phyloP scores from a whole-genome alignment of 768 basidiomycete species.

The Serendipita indica region DNA sequence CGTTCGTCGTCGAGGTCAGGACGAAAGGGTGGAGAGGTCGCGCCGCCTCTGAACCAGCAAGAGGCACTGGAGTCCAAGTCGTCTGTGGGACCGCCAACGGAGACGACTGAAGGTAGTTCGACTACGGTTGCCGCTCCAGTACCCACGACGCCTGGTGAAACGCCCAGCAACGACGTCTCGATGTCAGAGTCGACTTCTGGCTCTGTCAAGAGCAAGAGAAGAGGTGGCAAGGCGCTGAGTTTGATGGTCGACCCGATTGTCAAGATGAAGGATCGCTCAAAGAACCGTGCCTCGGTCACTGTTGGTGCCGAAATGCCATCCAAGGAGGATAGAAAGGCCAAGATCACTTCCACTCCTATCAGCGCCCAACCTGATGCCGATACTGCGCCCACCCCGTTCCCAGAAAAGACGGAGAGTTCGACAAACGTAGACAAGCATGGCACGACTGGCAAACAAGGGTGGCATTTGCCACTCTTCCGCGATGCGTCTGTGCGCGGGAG shows the following conservation, averaged over 20 bases:
- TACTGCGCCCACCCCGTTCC: not conserved
- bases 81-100: not conserved
- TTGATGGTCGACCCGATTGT: constrained; percentile 1
- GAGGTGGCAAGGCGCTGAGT: not conserved
- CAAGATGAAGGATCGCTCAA: constrained; percentile 2
- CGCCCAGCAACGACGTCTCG: not conserved
- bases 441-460: not conserved
- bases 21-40: constrained; percentile 22
- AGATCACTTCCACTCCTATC: not conserved
- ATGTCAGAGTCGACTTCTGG: constrained; percentile 6
- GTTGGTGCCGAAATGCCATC: not conserved
- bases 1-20: not conserved
- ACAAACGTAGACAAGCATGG: not conserved
- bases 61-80: constrained; percentile 20
- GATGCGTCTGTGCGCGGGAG: not conserved
- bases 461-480: not conserved
- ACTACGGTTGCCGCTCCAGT: constrained; percentile 17
- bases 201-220: not conserved
- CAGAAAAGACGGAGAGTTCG: not conserved
- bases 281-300: not conserved
- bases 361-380: not conserved
- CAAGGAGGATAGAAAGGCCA: not conserved
- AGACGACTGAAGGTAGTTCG: constrained; percentile 7
- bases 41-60: constrained; percentile 24
- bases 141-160: constrained; percentile 14